These are phyloP conservation scores for Daldinia eschscholtzii DNA, from an alignment of 2,329 filamentous ascomycete genomes.

Conservation along the genomic window DNA sequence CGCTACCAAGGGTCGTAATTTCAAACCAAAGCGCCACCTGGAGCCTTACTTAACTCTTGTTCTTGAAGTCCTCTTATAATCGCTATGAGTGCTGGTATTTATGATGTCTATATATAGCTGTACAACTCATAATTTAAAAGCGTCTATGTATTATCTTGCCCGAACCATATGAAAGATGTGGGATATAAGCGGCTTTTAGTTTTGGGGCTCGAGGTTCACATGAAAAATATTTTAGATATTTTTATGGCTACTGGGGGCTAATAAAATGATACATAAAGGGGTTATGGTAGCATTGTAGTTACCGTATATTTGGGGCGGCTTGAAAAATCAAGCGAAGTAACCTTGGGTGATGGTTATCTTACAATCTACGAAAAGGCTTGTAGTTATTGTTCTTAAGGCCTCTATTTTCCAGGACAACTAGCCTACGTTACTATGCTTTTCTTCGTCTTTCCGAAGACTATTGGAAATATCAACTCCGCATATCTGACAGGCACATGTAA, in stretches of 20 bases:
- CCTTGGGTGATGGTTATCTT: background rate
- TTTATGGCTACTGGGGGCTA: no score
- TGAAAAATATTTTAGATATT: background rate
- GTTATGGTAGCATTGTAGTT: background rate
- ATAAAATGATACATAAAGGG: no score
- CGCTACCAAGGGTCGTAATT: background rate
- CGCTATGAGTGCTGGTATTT: background rate
- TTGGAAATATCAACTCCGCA: background rate
- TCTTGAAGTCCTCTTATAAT: background rate
- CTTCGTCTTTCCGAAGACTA: background rate
- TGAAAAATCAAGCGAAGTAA: background rate
- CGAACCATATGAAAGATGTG: background rate
- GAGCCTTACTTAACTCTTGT: background rate
- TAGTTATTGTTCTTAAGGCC: background rate
- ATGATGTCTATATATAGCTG: background rate
- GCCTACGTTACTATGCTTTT: no score
- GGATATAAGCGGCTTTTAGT: background rate
- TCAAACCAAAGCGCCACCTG: no score
- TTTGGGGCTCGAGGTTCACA: background rate
- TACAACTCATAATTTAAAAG: background rate
- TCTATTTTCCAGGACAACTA: background rate
- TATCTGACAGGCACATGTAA: background rate
- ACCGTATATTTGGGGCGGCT: background rate
- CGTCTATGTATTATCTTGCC: background rate
- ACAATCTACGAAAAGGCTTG: background rate